A percentile compares a stretch with the other conserved stretches of the same genome.
Evolutionary conservation across 2,329 filamentous ascomycete genomes (phyloP).

Genomic region (Gaeumannomyces sp.): DNA sequence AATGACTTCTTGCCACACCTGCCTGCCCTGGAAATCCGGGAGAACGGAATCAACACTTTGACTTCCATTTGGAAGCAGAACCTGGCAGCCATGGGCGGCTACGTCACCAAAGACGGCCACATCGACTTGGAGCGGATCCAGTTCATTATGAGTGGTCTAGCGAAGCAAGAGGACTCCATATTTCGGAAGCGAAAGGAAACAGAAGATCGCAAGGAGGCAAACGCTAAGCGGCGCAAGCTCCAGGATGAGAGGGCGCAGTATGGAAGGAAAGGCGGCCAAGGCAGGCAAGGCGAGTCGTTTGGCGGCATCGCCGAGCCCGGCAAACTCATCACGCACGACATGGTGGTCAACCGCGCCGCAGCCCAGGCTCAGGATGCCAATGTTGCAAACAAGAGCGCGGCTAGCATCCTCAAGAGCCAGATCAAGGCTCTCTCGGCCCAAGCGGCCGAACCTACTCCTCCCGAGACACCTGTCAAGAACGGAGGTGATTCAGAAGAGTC

Average conservation of each 20-base stretch:
- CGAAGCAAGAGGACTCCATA: conserved; percentile 88
- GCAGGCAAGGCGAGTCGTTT: not conserved
- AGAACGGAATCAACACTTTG: conserved; percentile 93
- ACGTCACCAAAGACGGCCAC: conserved; percentile 89
- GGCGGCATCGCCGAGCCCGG: conserved; percentile 22
- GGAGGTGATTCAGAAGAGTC: conserved; percentile 6
- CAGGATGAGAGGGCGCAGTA: conserved; percentile 43
- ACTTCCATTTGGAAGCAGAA: conserved; percentile 98
- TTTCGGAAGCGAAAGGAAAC: conserved; percentile 82
- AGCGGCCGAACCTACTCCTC: conserved; percentile 14
- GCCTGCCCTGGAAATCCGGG: conserved; percentile 93
- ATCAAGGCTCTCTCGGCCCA: conserved; percentile 47
- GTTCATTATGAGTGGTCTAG: conserved; percentile 78
- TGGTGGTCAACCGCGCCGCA: conserved; percentile 70
- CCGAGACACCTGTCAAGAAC: conserved; percentile 11
- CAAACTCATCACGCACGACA: conserved; percentile 71
- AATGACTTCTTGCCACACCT: conserved; percentile 98
- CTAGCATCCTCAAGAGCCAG: conserved; percentile 77
- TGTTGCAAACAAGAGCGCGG: conserved; percentile 87
- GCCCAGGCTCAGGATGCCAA: conserved; percentile 56
- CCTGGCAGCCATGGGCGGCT: conserved; percentile 84
- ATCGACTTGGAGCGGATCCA: conserved; percentile 85
- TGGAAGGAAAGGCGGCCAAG: conserved; percentile 3
- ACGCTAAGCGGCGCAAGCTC: conserved; percentile 70
- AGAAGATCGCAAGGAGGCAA: conserved; percentile 77